phyloP scores from a whole-genome alignment of 345 rosid genomes.

The Citrus sp. region DNA sequence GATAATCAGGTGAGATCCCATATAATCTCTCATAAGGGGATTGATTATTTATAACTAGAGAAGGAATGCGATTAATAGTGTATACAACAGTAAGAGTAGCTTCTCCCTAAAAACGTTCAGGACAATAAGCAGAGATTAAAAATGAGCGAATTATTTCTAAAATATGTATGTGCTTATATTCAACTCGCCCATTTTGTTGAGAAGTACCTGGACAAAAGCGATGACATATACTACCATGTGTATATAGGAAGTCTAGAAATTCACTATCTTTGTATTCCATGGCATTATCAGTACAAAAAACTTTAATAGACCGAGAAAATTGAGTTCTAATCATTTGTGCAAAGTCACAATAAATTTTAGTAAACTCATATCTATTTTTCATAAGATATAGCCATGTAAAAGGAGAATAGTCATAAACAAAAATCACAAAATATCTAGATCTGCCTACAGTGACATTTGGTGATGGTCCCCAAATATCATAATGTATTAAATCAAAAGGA shows the following conservation, averaged over 20 bases:
- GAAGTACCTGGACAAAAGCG: neutral
- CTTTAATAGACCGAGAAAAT: neutral
- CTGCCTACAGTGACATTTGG: fast-evolving
- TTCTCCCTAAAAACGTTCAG: neutral
- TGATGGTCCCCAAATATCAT: neutral
- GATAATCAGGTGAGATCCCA: neutral
- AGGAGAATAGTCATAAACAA: neutral
- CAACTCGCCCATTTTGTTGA: conserved; percentile 6
- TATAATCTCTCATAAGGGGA: conserved; percentile 2
- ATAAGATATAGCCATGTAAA: neutral
- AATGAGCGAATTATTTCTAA: neutral
- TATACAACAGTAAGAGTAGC: neutral
- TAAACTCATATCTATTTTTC: neutral
- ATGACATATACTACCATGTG: neutral
- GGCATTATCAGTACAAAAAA: neutral
- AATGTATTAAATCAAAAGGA: neutral
- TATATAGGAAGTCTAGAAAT: neutral
- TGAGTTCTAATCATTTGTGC: no score
- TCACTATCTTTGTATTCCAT: neutral
- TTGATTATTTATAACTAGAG: neutral
- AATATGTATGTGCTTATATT: conserved; percentile 1
- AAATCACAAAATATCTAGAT: neutral
- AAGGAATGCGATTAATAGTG: neutral
- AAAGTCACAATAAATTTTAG: no score
- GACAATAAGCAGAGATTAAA: neutral